A percentile compares a stretch with the other conserved stretches of the same genome.
Evolutionary conservation across 2,329 filamentous ascomycete species (phyloP).

Genomic region (Dactylonectria estremocensis): DNA sequence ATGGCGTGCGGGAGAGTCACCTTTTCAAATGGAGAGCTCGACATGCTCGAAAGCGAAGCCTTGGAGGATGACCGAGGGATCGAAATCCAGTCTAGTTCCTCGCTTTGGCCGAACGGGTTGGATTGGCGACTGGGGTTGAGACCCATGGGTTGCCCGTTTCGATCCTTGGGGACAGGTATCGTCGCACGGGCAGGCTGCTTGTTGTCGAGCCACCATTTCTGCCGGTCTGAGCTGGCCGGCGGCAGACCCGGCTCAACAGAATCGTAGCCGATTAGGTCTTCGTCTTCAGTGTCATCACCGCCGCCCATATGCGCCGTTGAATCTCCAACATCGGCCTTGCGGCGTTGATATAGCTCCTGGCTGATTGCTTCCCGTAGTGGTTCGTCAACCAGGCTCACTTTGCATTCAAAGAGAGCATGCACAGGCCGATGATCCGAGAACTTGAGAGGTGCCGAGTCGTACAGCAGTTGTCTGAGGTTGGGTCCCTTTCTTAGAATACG

Average conservation of each 20-base stretch:
- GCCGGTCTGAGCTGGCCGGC: slow-evolving; percentile 76
- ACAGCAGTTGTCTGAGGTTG: slow-evolving; percentile 86
- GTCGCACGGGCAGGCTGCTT: slow-evolving; percentile 82
- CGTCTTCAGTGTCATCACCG: slow-evolving; percentile 77
- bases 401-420: slow-evolving; percentile 89
- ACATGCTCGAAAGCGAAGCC: slow-evolving; percentile 70
- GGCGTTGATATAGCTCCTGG: slow-evolving; percentile 80
- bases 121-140: slow-evolving; percentile 82
- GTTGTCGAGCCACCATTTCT: slow-evolving; percentile 80
- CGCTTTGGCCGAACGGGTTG: slow-evolving; percentile 84
- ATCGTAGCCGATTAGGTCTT: slow-evolving; percentile 86
- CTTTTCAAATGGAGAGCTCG: slow-evolving; percentile 73
- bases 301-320: slow-evolving; percentile 69
- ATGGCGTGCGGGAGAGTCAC: slow-evolving; percentile 65
- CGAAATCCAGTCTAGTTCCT: slow-evolving; percentile 89
- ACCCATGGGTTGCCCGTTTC: slow-evolving; percentile 68
- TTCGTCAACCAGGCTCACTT: slow-evolving; percentile 86
- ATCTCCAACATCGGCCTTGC: slow-evolving; percentile 76
- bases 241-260: slow-evolving; percentile 85
- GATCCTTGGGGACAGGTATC: slow-evolving; percentile 73
- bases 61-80: slow-evolving; percentile 70
- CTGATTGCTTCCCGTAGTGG: slow-evolving; percentile 79
- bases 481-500: slow-evolving; percentile 89
- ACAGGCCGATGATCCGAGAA: slow-evolving; percentile 99
- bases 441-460: slow-evolving; percentile 84